Base-by-base conservation (phyloP, 495 filamentous ascomycete genomes). In the Aspergillus egyptiacus region DNA sequence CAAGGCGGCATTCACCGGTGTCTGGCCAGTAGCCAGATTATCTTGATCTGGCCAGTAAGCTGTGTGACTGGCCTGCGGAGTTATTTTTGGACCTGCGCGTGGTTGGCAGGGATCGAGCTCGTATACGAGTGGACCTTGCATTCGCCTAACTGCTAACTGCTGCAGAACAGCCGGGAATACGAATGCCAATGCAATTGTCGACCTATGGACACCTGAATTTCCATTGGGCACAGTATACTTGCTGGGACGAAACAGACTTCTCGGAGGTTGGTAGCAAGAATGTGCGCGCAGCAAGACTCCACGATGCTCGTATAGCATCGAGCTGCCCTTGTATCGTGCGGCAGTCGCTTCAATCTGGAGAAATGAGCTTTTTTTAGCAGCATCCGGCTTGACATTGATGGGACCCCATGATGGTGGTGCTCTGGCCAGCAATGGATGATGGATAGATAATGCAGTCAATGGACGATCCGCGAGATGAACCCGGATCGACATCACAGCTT, bases 311-410 rank as follows among this genome's bases (percentile, higher is more conserved):
- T 35, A 27, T 28, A 22, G 23, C 24, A 14, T n/a, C 19, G 23
- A 5, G 23, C n/a, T 28, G 22, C 10, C 6, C 10, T 27, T 9
- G 22, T 13, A 42, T 42, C 7, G 28, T 5, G 39, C 28, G n/a
- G 19, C 9, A 27, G 23, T 10, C 30, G 11, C 39, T 42, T 25
- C n/a, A 4, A 28, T 8, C 6, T 18, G 13, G 13, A 24, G 14
- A 14, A n/a, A 28, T 28, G 22, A n/a, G 7, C 39, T 42, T 42
- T 42, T 42, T 42, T 42, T 42, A 42, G 39, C 9, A 42, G 13
- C n/a, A n/a, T n/a, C n/a, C n/a, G n/a, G n/a, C n/a, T n/a, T n/a
- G n/a, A n/a, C n/a, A n/a, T n/a, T n/a, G n/a, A n/a, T n/a, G n/a
- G n/a, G n/a, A n/a, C n/a, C n/a, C n/a, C n/a, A n/a, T n/a, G n/a